Evolutionary conservation across 1,284 basidiomycete genomes (phyloP).

Genomic region (Amylostereum chailletii): DNA sequence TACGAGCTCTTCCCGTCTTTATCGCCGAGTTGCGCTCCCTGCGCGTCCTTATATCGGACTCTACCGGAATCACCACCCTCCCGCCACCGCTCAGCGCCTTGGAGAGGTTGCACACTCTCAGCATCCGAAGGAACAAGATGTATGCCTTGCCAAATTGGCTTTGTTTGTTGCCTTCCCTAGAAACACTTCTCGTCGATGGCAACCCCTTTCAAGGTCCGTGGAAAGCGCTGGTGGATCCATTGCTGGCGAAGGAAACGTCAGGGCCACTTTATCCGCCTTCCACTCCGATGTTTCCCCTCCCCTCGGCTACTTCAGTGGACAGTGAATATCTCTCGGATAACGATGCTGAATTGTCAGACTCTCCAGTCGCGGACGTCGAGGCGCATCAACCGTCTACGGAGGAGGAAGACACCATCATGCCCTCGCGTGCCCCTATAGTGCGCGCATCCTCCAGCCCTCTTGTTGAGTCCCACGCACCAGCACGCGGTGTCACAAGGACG

Average conservation of each 20-base stretch:
- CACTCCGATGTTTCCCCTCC: slow-evolving; percentile 48
- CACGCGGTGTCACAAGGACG: slow-evolving; percentile 47
- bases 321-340: slow-evolving; percentile 38
- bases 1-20: slow-evolving; percentile 79
- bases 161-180: slow-evolving; percentile 73
- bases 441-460: slow-evolving; percentile 43
- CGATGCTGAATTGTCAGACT: slow-evolving; percentile 46
- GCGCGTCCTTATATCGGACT: slow-evolving; percentile 85
- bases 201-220: slow-evolving; percentile 93
- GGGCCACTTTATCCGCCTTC: slow-evolving; percentile 60
- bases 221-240: slow-evolving; percentile 79
- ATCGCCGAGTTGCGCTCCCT: slow-evolving; percentile 70
- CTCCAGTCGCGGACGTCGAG: slow-evolving; percentile 14
- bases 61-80: slow-evolving; percentile 71
- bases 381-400: slow-evolving; percentile 25
- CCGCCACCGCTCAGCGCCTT: slow-evolving; percentile 63
- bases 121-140: slow-evolving; percentile 82
- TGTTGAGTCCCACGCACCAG: slow-evolving; percentile 7
- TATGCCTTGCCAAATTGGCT: slow-evolving; percentile 91
- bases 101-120: slow-evolving; percentile 77
- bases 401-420: slow-evolving; percentile 67
- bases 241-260: slow-evolving; percentile 47
- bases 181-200: slow-evolving; percentile 84
- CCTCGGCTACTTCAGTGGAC: slow-evolving; percentile 31
- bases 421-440: slow-evolving; percentile 44